These are phyloP conservation scores for Casuarina cunninghamiana DNA, from an alignment of 306 rosid species.

Conservation along the genomic window DNA sequence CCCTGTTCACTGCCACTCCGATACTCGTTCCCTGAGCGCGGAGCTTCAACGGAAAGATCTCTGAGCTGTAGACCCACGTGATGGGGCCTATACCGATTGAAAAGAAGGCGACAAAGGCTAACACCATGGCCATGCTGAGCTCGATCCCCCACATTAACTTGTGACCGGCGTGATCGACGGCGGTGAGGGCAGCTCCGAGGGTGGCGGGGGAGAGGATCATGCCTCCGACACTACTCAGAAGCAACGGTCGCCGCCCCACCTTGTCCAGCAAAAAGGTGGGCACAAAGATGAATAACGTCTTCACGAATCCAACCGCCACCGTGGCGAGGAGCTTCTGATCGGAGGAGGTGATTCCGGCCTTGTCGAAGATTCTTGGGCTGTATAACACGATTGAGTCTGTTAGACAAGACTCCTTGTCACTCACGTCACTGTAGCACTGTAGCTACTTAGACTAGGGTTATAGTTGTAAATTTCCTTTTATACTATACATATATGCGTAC, in stretches of 20 bases:
- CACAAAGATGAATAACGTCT: slow-evolving; percentile 59
- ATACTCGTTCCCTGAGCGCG: slow-evolving; percentile 74
- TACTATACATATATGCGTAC: too few relatives aligned
- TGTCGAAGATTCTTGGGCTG: slow-evolving; percentile 61
- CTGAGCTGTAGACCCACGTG: slow-evolving; percentile 71
- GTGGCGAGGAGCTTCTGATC: slow-evolving; percentile 46
- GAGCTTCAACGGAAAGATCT: slow-evolving; percentile 69
- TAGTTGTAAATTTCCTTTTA: too few relatives aligned
- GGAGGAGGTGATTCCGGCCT: slow-evolving; percentile 53
- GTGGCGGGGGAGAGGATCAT: slow-evolving; percentile 49
- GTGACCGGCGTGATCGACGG: slow-evolving; percentile 24
- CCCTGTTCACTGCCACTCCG: slow-evolving; percentile 58
- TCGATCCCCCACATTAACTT: slow-evolving; percentile 48
- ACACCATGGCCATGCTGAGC: slow-evolving; percentile 43
- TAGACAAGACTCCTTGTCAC: too few relatives aligned
- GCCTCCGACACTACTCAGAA: slow-evolving; percentile 54
- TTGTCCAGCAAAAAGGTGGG: slow-evolving; percentile 67
- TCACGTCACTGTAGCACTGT: too few relatives aligned
- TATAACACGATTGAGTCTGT: slow-evolving; percentile 79
- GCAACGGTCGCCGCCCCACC: slow-evolving; percentile 68
- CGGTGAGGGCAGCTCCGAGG: slow-evolving; percentile 44
- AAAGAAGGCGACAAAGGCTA: slow-evolving; percentile 56
- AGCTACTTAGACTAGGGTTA: too few relatives aligned
- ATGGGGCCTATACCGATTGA: slow-evolving; percentile 89
- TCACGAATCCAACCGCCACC: slow-evolving; percentile 67